Evolutionary conservation across 208 protist genomes (phyloP), one percentile per base, ranked within the genome.

Genomic region (Leishmania martiniquensis): DNA sequence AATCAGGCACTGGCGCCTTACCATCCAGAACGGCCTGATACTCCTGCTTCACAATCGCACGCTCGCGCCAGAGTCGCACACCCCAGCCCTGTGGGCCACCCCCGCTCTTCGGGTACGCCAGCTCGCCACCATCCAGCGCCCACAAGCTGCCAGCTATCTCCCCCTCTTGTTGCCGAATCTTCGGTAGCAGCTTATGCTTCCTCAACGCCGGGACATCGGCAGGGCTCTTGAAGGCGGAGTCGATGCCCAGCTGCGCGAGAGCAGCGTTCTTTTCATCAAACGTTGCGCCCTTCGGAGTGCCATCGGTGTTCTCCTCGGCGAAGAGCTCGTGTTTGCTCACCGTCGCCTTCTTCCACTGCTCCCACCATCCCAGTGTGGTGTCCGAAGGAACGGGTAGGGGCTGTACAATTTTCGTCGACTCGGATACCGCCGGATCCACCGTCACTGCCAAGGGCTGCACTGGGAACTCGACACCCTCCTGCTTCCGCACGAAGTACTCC

Each of bases 251-350:
- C 78, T 89, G 65, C n/a, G 78, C 81, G 34, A 97, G 78, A 4
- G 94, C 94, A 37, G 82, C 83, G 77, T 97, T 97, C 85, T 97
- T 97, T 67, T 97, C 92, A 25, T 78, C 87, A 76, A 97, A 96
- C 12, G 68, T 85, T 55, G 93, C 92, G 49, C 94, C 94, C 51
- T 87, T 89, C 39, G 94, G 94, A 4, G 86, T 95, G n/a, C 91
- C 92, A 76, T 97, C 94, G 7, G 84, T 70, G 72, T 80, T 86
- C 72, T 97, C 92, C 51, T 88, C 86, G 22, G 87, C 83, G 78
- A 97, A 97, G 15, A 97, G 75, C 76, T 97, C 94, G 75, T 97
- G 94, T 69, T 96, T 97, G 83, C 87, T 96, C 44, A 90, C 55
- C 5, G 90, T 93, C 20, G 86, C 80, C 76, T 75, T 71, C 77